A percentile compares a stretch with the other conserved stretches of the same genome.
Conservation (phyloP, 2,329 filamentous ascomycete genomes). For the Aspergillus japonicus region DNA sequence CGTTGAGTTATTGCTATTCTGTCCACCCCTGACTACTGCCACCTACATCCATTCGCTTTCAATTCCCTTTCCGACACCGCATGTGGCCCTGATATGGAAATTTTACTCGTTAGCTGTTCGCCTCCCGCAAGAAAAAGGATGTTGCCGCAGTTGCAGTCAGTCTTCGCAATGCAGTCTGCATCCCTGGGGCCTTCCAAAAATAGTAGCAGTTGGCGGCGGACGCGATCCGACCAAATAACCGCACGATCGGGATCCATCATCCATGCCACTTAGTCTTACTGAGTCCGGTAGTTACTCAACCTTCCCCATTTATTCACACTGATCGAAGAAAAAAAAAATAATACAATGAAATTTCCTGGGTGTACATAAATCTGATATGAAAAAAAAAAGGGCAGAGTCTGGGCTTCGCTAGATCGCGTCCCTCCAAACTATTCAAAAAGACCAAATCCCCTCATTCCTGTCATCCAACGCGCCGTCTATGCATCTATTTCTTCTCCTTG, state of each 20-base stretch:
- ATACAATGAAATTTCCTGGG: slow-evolving; percentile 15
- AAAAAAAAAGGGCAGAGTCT: slow-evolving; percentile 10
- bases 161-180: neutral
- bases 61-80: neutral
- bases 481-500: slow-evolving; percentile 60
- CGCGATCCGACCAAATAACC: neutral
- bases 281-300: too few relatives aligned
- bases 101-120: neutral
- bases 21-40: neutral
- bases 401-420: slow-evolving; percentile 17
- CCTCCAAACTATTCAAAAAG: slow-evolving; percentile 13
- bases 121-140: neutral
- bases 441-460: neutral
- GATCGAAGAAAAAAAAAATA: slow-evolving; percentile 8
- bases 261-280: neutral
- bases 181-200: slow-evolving; percentile 6
- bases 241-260: neutral
- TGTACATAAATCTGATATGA: slow-evolving; percentile 15
- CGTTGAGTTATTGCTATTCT: neutral
- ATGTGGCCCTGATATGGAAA: neutral
- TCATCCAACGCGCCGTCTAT: slow-evolving; percentile 1
- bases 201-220: neutral
- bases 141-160: neutral
- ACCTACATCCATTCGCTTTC: neutral
- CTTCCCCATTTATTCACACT: neutral